Evolutionary conservation across 2,329 filamentous ascomycete species (phyloP).

Genomic region (Remersonia thermophila): DNA sequence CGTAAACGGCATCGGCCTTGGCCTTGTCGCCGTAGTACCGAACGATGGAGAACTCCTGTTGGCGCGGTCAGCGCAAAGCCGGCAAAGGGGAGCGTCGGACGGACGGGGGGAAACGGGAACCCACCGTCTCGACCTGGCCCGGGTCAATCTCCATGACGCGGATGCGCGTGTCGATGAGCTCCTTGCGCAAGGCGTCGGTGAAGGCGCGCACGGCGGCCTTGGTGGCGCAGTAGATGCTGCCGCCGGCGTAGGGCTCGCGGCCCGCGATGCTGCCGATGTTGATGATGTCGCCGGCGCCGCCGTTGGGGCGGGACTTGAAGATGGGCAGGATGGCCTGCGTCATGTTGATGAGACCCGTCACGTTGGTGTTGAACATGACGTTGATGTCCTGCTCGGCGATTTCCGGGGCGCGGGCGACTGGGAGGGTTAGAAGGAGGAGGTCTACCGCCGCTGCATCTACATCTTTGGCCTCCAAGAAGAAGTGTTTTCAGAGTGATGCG

Average conservation of each 20-base stretch:
- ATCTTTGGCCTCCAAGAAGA: not conserved
- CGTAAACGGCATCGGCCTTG: constrained; percentile 84
- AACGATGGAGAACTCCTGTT: constrained; percentile 75
- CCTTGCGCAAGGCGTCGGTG: constrained; percentile 69
- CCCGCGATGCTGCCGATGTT: constrained; percentile 90
- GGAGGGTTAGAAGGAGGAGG: not conserved
- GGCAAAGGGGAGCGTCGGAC: too few relatives aligned
- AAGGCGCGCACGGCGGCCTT: constrained; percentile 83
- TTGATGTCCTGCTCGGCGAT: constrained; percentile 74
- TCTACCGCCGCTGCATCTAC: not conserved
- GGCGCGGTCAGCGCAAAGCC: not conserved
- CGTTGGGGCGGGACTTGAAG: constrained; percentile 62
- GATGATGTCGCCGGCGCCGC: constrained; percentile 83
- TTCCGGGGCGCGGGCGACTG: constrained; percentile 46
- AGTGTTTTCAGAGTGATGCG: not conserved
- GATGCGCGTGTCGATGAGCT: constrained; percentile 69
- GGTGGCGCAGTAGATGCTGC: constrained; percentile 84
- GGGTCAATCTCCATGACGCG: constrained; percentile 82
- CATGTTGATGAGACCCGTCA: constrained; percentile 90
- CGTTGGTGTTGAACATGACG: constrained; percentile 85
- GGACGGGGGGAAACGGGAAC: too few relatives aligned
- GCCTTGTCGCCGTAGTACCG: constrained; percentile 78
- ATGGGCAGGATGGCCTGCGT: constrained; percentile 80
- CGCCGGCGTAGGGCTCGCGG: constrained; percentile 71
- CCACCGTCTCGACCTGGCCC: constrained; percentile 78